phyloP scores from a whole-genome alignment of 768 basidiomycete species.

The Boletus subparvulus region DNA sequence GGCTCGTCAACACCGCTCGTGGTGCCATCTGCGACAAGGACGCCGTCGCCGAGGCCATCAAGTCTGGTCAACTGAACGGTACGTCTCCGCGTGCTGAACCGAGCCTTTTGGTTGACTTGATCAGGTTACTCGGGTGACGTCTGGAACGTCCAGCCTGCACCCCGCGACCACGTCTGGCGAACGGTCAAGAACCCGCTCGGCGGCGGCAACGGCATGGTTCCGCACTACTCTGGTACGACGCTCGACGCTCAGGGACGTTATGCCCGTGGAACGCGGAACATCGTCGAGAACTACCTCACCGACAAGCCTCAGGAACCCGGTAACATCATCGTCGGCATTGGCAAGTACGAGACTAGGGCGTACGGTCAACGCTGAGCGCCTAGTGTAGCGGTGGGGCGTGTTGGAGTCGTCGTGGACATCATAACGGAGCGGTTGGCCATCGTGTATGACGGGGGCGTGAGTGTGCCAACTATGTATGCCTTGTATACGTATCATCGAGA shows the following conservation, averaged over 20 bases:
- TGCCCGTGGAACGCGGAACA: constrained; percentile 66
- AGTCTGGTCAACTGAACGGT: constrained; percentile 73
- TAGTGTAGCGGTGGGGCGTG: background rate
- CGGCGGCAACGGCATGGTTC: constrained; percentile 88
- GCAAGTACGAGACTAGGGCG: constrained; percentile 51
- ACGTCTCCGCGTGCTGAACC: constrained; percentile 1
- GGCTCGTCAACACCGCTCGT: constrained; percentile 92
- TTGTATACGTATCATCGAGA: background rate
- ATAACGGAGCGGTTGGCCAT: background rate
- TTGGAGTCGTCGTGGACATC: background rate
- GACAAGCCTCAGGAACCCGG: constrained; percentile 67
- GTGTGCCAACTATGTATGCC: background rate
- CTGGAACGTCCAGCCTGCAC: constrained; percentile 87
- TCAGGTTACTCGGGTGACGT: constrained; percentile 55
- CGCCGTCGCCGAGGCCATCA: constrained; percentile 72
- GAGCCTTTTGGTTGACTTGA: background rate
- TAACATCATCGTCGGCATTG: constrained; percentile 78
- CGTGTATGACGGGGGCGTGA: background rate
- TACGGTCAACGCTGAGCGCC: constrained; percentile 33
- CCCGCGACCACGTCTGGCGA: constrained; percentile 84
- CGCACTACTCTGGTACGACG: constrained; percentile 86
- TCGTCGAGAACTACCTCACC: constrained; percentile 68
- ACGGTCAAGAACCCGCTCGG: constrained; percentile 77
- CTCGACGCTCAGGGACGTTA: constrained; percentile 89
- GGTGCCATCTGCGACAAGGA: constrained; percentile 89